Base-by-base conservation (phyloP, 148 eudicot genomes). In the Amaranthus cruentus region DNA sequence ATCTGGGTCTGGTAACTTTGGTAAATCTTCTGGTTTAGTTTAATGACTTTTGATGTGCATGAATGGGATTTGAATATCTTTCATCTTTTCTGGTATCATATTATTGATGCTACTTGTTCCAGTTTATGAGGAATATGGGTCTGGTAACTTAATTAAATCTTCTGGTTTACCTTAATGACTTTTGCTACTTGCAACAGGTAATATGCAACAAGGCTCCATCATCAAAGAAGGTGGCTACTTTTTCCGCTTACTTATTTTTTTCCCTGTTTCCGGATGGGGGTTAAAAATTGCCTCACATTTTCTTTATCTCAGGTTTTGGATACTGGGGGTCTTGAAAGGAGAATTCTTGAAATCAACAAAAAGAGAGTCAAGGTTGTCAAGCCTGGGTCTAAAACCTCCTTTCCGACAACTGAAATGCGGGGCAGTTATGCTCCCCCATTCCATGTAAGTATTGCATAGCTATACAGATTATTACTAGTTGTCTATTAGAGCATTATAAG, bases 371-470 rank as follows among this genome's bases (percentile, higher is more conserved):
- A 95, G 79, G 96, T 95, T 72, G 89, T 95, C 54, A 95, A 90
- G 82, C 99, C 99, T 79, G 96, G 94, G 58, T 90, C 99, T 60
- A 95, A 95, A 75, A 95, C 99, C 70, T 90, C 99, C 7, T 95
- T 95, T 77, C 92, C 99, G 5, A 79, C 86, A 0, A 95, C 99
- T 56, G 99, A 95, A 80, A 84, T 95, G 77, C 99, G 99, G 64
- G 97, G 99, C 80, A 87, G 61, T 70, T 95, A 95, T 81, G 85
- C 97, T 73, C 99, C 99, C 44, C 99, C 99, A 10, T 95, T 95
- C 84, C 99, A 95, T 81, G 99, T 95, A 83, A 81, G 96, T 78
- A 42, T 13, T 64, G 42, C 47, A 7, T 11, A 9, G 65, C 38
- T 74, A 9, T 21, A 21, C 55, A 47, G 9, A 5, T 7, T 5